phyloP scores from a whole-genome alignment of 2,329 filamentous ascomycete species.

The Fusarium citri region DNA sequence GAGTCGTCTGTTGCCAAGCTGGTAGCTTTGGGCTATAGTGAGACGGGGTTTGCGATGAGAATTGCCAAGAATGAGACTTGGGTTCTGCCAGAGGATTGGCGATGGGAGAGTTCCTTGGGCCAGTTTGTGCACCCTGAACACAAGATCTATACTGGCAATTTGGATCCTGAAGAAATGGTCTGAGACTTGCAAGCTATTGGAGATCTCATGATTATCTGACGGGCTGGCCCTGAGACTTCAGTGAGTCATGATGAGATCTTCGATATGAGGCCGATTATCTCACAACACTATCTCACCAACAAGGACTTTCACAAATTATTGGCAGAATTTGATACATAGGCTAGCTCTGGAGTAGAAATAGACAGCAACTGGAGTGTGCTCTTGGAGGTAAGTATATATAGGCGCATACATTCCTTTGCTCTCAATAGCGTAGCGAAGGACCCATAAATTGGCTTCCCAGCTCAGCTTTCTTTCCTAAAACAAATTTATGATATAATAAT shows the following conservation, averaged over 20 bases:
- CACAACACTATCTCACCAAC: not conserved
- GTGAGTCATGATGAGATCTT: not conserved
- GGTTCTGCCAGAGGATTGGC: not conserved
- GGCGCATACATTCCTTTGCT: not conserved
- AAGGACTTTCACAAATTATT: not conserved
- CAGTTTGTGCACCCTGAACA: conserved; percentile 12
- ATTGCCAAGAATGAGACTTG: not conserved
- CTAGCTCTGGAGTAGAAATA: not conserved
- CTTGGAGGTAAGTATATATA: not conserved
- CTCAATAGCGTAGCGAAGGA: not conserved
- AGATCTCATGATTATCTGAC: not conserved
- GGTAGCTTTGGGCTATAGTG: not conserved
- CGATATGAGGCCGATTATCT: not conserved
- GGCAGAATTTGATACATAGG: not conserved
- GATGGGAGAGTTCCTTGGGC: conserved; percentile 2
- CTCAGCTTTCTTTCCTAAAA: no score
- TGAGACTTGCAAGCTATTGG: not conserved
- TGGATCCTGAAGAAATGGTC: conserved; percentile 17
- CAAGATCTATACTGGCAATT: conserved; percentile 9
- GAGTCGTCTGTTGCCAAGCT: not conserved
- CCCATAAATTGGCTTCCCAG: not conserved
- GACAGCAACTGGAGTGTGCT: not conserved
- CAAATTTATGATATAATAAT: not conserved
- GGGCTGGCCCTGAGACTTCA: not conserved
- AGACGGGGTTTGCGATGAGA: not conserved